A percentile compares a stretch with the other conserved stretches of the same genome.
These are phyloP conservation scores for Allantophomopsis cytisporea DNA, from an alignment of 2,329 filamentous ascomycete genomes.

Conservation along the genomic window DNA sequence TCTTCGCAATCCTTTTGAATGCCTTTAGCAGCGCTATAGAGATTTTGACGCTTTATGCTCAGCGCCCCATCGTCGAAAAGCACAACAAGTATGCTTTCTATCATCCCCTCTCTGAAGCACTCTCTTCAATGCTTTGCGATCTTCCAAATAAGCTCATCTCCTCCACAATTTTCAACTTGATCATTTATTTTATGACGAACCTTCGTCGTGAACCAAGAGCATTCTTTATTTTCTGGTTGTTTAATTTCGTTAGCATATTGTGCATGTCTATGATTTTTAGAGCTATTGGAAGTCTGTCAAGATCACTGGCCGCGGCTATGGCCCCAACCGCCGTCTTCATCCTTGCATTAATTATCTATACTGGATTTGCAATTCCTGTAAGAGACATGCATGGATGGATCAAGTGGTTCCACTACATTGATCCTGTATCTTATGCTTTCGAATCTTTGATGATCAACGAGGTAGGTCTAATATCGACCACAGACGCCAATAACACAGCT, in stretches of 20 bases:
- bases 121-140: constrained; percentile 38
- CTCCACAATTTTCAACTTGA: constrained; percentile 35
- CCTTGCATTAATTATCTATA: constrained; percentile 7
- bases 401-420: constrained; percentile 65
- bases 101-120: constrained; percentile 36
- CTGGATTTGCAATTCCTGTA: constrained; percentile 24
- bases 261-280: constrained; percentile 79
- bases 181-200: constrained; percentile 42
- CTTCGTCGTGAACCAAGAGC: constrained; percentile 35
- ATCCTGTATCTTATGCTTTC: constrained; percentile 64
- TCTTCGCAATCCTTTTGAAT: constrained; percentile 53
- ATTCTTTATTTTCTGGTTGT: constrained; percentile 77
- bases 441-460: constrained; percentile 74
- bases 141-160: constrained; percentile 42
- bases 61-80: constrained; percentile 31
- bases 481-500: no score
- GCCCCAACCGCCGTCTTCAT: constrained; percentile 38
- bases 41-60: constrained; percentile 46
- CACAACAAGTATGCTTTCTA: constrained; percentile 30
- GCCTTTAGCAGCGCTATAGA: constrained; percentile 49
- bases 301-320: constrained; percentile 50
- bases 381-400: constrained; percentile 63
- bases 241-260: constrained; percentile 58
- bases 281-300: constrained; percentile 58
- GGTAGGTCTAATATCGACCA: no score